Evolutionary conservation across 331 rosid genomes (phyloP), one percentile per base, ranked within the genome.

Genomic region (Saraca asoca): DNA sequence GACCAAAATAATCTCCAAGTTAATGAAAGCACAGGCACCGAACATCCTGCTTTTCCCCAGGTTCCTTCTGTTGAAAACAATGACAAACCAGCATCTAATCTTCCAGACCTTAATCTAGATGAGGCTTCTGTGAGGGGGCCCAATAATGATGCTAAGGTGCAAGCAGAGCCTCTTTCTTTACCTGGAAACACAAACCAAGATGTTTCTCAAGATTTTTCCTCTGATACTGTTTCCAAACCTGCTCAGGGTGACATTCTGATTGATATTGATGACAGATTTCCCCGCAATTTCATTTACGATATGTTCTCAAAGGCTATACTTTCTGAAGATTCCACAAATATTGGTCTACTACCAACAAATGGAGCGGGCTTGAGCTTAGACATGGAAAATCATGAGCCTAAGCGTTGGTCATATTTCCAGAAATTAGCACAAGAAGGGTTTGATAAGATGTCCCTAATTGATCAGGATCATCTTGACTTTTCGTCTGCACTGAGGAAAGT

Each of bases 321-420:
- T 38, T 67, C 88, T 45, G 85, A 87, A 71, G 92, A 80, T 65
- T 62, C 86, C 42, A 70, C 82, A 43, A 68, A 53, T 39, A 48
- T 68, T 68, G 56, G 75, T 76, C 79, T 80, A 69, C 69, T 90
- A 74, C 85, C 81, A 56, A 74, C 81, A 10, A 95, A 90, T 82
- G 82, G 88, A 71, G 63, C 84, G 63, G 97, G 92, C 64, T 70
- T 85, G 80, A 85, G 96, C 75, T 63, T 82, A 58, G 69, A 87
- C 73, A 61, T 90, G 87, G 85, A 85, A 81, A 90, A 87, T 70
- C 88, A 55, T 51, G 96, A 90, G 39, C 96, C 85, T 31, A 85
- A 80, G 77, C 70, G 15, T 61, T 90, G 96, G 97, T 79, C 97
- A 58, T 87, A 78, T 90, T 85, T 90, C 76, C 92, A 85, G 59